Conservation (phyloP, 2,329 filamentous ascomycete genomes). For the Alternaria rosae region DNA sequence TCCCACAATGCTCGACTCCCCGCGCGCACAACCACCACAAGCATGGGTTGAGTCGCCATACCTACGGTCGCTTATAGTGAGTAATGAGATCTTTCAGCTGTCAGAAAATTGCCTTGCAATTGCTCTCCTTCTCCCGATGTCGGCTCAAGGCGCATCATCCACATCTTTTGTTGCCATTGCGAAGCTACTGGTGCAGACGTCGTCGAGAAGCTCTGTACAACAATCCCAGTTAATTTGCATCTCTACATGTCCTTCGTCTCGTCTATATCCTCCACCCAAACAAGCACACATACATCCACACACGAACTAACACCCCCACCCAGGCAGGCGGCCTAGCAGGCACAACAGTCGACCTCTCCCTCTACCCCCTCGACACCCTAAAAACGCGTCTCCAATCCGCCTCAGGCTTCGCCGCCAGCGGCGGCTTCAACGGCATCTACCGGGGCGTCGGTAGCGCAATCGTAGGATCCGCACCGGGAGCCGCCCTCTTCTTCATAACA, state of each 20-base stretch:
- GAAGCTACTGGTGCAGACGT: background rate
- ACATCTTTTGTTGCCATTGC: background rate
- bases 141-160: background rate
- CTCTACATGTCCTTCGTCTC: background rate
- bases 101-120: background rate
- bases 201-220: too few relatives aligned
- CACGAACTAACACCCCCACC: constrained; percentile 1
- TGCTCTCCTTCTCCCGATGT: background rate
- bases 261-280: too few relatives aligned
- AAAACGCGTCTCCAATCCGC: constrained; percentile 95
- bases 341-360: constrained; percentile 93
- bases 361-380: constrained; percentile 97
- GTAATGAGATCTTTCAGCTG: background rate
- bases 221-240: background rate
- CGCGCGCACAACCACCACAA: constrained; percentile 18
- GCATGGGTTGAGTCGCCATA: constrained; percentile 58
- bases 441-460: constrained; percentile 88
- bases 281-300: background rate
- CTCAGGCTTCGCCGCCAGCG: constrained; percentile 77
- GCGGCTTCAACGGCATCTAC: constrained; percentile 92
- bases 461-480: constrained; percentile 89
- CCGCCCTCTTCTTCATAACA: constrained; percentile 96
- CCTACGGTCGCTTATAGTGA: constrained; percentile 56
- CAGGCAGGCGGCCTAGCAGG: constrained; percentile 89
- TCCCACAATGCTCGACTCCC: constrained; percentile 39